Base-by-base conservation (phyloP, 2,329 filamentous ascomycete genomes). In the Chaetomium olivaceum region DNA sequence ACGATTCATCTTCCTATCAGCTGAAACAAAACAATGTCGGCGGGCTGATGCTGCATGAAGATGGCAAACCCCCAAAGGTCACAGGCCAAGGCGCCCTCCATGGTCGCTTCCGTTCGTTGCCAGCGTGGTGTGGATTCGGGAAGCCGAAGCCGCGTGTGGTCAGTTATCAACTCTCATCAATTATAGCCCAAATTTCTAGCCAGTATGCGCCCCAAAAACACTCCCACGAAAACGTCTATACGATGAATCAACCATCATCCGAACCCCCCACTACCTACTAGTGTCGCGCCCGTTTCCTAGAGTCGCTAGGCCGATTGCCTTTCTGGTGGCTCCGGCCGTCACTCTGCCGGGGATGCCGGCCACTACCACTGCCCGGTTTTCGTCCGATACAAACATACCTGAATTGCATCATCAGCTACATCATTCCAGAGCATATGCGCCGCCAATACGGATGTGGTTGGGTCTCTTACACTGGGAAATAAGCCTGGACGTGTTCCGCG, bases 321-420 rank as follows among this genome's bases (percentile, higher is more conserved):
- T 72, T 70, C 19, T 67, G 63, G 8, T 71, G 68, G 58, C 64
- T 68, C 48, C 67, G 63, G 55, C 56, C 67, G 8, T 70, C 71
- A 55, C 60, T 58, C 14, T 48, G 58, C 25, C 68, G 64, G 57
- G 68, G 67, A 14, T 65, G 65, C 58, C 69, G 62, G 51, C 70
- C 71, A 65, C 69, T 71, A 61, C 76, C 71, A 65, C 69, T 71
- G 62, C 76, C 78, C 63, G 84, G 82, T 69, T 89, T 89, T 68
- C 81, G 81, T 58, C 86, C 87, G 70, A 89, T 87, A 68, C 85
- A 88, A 46, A 89, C 83, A 73, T 89, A 87, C 68, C 85, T 87
- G 65, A 23, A 23, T 43, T 21, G 9, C n/a, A 16, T 43, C 33
- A 51, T 67, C 33, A 63, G 62, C 27, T 21, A 64, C 61, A 61